Evolutionary conservation across 2,329 filamentous ascomycete species (phyloP), one percentile per base, ranked within the genome.

Genomic region (Aureobasidium namibiae): DNA sequence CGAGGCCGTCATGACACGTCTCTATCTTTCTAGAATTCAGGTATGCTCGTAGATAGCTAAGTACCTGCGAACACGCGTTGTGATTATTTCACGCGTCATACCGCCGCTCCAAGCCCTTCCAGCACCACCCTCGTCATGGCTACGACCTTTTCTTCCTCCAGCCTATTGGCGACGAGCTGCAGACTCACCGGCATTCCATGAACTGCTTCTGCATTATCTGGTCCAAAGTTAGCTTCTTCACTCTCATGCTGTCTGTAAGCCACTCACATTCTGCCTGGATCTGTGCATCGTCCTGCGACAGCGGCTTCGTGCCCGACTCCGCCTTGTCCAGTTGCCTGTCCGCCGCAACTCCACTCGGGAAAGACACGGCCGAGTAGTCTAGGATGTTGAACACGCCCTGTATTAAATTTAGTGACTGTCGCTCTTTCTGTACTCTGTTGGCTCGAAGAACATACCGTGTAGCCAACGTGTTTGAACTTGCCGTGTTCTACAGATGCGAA

Each of bases 341-440:
- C 7, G 69, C 76, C 21, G 57, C 60, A 0, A 76, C 57, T 0
- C 75, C 76, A 10, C 67, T 70, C 1, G 77, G 77, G 58, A 79
- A 79, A 0, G 74, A 76, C 2, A 74, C 70, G 0, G 74, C 70
- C 41, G 73, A 70, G 61, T 78, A 80, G 61, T 79, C 77, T 4
- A 79, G 67, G 6, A 79, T 69, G 50, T 80, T 80, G 61, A 71
- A 79, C 0, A 79, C 74, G n/a, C 67, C 65, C 60, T 61, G 21
- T 13, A 7, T 9, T 18, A 3, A 1, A n/a, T 4, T 56, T 9
- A 45, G 31, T 16, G 14, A 23, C 24, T 10, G 16, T 7, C 9
- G 14, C 2, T 18, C 2, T 21, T 1, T 31, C 8, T 18, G 24
- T 26, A 52, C 29, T 21, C 13, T 21, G 10, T 33, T 14, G 24